Evolutionary conservation across 2,329 filamentous ascomycete genomes (phyloP).

Genomic region (Cryphonectria radicalis): DNA sequence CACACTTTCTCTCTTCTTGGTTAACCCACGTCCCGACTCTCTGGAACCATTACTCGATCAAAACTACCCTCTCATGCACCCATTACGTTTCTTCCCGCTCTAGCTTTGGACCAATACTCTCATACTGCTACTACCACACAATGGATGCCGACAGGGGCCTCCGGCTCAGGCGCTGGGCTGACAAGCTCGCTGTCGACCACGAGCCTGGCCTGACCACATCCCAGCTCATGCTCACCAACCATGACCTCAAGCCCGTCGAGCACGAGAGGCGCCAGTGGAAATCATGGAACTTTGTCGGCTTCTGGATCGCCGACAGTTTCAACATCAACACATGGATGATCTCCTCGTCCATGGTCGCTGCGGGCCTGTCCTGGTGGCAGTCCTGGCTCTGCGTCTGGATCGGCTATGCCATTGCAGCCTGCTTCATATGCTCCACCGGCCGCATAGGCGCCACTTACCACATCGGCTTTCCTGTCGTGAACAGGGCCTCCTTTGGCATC

Average conservation of each 20-base stretch:
- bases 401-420: conserved; percentile 77
- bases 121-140: not conserved
- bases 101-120: not conserved
- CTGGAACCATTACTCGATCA: conserved; percentile 20
- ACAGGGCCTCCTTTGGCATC: conserved; percentile 80
- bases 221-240: conserved; percentile 86
- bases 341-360: conserved; percentile 77
- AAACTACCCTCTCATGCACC: conserved; percentile 6
- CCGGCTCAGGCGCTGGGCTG: conserved; percentile 48
- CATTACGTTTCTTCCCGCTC: not conserved
- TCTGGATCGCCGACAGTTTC: conserved; percentile 85
- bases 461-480: conserved; percentile 84
- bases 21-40: not conserved
- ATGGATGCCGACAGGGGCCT: conserved; percentile 40
- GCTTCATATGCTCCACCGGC: conserved; percentile 77
- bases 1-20: not conserved
- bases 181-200: conserved; percentile 72
- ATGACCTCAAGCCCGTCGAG: conserved; percentile 82
- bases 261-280: conserved; percentile 81
- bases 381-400: conserved; percentile 88
- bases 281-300: conserved; percentile 84
- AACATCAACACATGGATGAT: conserved; percentile 98
- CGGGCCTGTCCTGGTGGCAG: conserved; percentile 88
- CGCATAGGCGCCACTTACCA: conserved; percentile 87
- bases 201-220: conserved; percentile 78